These are phyloP conservation scores for Plicaturopsis crispa DNA, from an alignment of 768 basidiomycete species.

Conservation along the genomic window DNA sequence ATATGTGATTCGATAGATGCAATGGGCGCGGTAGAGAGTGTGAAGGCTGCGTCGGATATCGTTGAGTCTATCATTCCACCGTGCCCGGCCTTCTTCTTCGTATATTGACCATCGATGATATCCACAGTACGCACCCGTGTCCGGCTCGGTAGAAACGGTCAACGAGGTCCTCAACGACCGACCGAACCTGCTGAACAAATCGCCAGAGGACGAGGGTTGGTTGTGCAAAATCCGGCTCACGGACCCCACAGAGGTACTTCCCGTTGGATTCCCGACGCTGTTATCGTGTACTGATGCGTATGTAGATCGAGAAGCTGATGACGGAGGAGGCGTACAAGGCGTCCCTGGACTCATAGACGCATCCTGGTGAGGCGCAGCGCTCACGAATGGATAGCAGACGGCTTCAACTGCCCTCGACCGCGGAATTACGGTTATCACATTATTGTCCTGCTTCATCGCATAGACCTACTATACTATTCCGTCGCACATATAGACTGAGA, in stretches of 20 bases:
- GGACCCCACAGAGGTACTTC: conserved; percentile 61
- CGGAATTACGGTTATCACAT: too few relatives aligned
- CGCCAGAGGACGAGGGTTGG: conserved; percentile 89
- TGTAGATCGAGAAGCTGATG: conserved; percentile 65
- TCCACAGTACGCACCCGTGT: conserved; percentile 86
- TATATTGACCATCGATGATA: conserved; percentile 1
- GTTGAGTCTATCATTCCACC: too few relatives aligned
- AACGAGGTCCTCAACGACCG: conserved; percentile 61
- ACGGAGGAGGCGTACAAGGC: conserved; percentile 68
- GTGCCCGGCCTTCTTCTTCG: conserved; percentile 8
- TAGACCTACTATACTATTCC: too few relatives aligned
- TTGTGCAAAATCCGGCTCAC: conserved; percentile 88
- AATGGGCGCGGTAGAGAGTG: conserved; percentile 92
- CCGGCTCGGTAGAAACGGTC: conserved; percentile 73
- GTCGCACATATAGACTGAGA: too few relatives aligned
- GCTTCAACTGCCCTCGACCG: conserved; percentile 11
- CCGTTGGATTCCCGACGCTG: not conserved
- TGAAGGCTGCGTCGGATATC: conserved; percentile 95
- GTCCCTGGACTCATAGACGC: conserved; percentile 40
- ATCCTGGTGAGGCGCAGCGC: conserved; percentile 18
- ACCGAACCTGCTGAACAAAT: conserved; percentile 85
- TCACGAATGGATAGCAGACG: conserved; percentile 1
- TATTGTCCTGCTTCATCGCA: too few relatives aligned
- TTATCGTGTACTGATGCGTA: conserved; percentile 3
- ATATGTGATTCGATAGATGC: conserved; percentile 37